phyloP scores from a whole-genome alignment of 495 filamentous ascomycete genomes.

The Cryomyces antarcticus region DNA sequence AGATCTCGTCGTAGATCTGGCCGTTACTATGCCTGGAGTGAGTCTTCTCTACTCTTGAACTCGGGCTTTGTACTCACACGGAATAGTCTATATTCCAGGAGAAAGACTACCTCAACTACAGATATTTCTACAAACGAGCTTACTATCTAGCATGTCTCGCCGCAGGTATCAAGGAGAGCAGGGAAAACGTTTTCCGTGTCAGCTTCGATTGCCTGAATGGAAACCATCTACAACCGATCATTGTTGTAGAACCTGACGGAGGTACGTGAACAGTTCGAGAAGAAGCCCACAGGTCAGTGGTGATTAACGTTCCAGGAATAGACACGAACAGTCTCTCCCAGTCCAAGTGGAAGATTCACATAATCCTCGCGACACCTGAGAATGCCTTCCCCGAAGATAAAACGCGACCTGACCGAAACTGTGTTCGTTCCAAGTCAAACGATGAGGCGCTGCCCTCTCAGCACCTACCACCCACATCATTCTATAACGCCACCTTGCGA shows the following conservation, averaged over 20 bases:
- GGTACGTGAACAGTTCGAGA: background rate
- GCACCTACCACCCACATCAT: constrained; percentile 39
- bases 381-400: constrained; percentile 45
- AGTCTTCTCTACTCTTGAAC: background rate
- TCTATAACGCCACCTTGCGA: constrained; percentile 71
- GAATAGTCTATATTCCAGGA: constrained; percentile 51
- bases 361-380: constrained; percentile 51
- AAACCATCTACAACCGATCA: constrained; percentile 54
- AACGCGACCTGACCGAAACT: constrained; percentile 46
- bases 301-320: too few relatives aligned
- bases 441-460: constrained; percentile 19
- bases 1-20: constrained; percentile 49
- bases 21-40: constrained; percentile 58
- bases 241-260: constrained; percentile 30
- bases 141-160: constrained; percentile 76
- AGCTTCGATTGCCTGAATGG: constrained; percentile 51
- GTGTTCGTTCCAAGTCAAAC: constrained; percentile 33
- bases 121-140: constrained; percentile 87
- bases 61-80: background rate
- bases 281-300: too few relatives aligned
- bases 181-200: constrained; percentile 31
- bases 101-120: constrained; percentile 82
- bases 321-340: constrained; percentile 6
- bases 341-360: constrained; percentile 42
- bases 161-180: constrained; percentile 37